Conservation (phyloP, 768 basidiomycete species). For the Termitomyces sp. region DNA sequence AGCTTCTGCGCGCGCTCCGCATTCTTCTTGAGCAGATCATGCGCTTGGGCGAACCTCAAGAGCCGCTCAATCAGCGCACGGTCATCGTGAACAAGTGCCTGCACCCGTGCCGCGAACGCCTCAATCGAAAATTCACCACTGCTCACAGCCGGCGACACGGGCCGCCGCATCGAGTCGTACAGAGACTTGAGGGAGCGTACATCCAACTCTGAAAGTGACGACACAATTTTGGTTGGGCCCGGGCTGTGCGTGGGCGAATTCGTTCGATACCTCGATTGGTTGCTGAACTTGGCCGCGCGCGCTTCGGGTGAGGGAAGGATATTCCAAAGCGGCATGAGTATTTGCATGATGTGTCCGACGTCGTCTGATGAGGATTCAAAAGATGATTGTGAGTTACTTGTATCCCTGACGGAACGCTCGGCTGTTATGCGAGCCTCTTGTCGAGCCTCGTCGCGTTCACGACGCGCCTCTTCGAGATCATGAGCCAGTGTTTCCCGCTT, state of each 20-base stretch:
- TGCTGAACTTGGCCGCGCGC: constrained; percentile 60
- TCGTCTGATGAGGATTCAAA: constrained; percentile 12
- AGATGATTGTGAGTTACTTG: constrained; percentile 12
- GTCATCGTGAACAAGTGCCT: constrained; percentile 80
- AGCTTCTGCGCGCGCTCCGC: constrained; percentile 89
- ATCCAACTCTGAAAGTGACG: constrained; percentile 79
- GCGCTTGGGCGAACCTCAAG: constrained; percentile 81
- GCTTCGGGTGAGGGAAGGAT: constrained; percentile 82
- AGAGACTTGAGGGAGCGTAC: constrained; percentile 81
- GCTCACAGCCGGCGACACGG: constrained; percentile 18
- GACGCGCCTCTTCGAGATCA: constrained; percentile 50
- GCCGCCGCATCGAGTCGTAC: constrained; percentile 44
- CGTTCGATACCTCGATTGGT: constrained; percentile 38
- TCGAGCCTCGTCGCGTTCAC: constrained; percentile 45
- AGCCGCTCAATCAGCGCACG: constrained; percentile 78
- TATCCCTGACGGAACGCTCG: constrained; percentile 4
- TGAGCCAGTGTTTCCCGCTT: constrained; percentile 39
- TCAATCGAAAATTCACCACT: constrained; percentile 62
- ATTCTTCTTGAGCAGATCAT: constrained; percentile 88
- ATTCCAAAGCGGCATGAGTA: constrained; percentile 73
- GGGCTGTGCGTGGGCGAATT: constrained; percentile 29
- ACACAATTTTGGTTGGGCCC: constrained; percentile 15
- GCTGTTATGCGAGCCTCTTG: constrained; percentile 27
- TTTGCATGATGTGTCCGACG: constrained; percentile 51
- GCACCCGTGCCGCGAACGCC: constrained; percentile 71